Evolutionary conservation across 164 flowering plant species (phyloP).

Genomic region (Tetracentron sinense): DNA sequence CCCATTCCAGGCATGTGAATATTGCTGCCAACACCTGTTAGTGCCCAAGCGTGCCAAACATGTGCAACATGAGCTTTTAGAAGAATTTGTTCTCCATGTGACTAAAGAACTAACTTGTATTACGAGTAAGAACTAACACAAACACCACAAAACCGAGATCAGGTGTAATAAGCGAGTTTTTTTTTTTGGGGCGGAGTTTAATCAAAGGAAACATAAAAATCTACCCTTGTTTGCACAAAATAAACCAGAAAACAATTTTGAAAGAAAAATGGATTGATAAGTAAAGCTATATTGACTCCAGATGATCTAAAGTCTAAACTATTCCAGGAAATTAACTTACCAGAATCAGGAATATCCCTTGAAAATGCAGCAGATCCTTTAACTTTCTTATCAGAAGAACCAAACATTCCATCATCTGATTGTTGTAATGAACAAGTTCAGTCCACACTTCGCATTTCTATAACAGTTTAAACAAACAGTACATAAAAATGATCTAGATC

Average conservation of each 20-base stretch:
- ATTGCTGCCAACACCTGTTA: constrained; percentile 94
- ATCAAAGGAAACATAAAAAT: not conserved
- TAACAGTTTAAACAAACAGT: not conserved
- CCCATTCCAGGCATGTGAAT: constrained; percentile 86
- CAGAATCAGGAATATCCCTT: constrained; percentile 48
- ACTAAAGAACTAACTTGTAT: constrained; percentile 27
- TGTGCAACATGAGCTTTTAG: constrained; percentile 86
- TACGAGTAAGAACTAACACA: constrained; percentile 17
- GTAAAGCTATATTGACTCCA: not conserved
- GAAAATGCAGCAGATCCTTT: constrained; percentile 42
- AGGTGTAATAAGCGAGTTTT: constrained; percentile 6
- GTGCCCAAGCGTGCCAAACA: constrained; percentile 96
- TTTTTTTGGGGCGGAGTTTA: not conserved
- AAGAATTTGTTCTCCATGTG: constrained; percentile 55
- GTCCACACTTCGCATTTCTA: not conserved
- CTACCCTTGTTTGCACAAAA: not conserved
- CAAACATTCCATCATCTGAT: constrained; percentile 59
- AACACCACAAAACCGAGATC: constrained; percentile 3
- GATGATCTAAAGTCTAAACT: constrained; percentile 1
- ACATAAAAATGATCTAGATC: not conserved
- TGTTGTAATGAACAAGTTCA: constrained; percentile 12
- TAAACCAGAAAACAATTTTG: not conserved
- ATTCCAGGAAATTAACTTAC: constrained; percentile 36
- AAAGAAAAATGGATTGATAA: not conserved
- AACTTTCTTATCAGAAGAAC: constrained; percentile 56